Conservation (phyloP, 2,329 filamentous ascomycete genomes). For the Aspergillus terreus region DNA sequence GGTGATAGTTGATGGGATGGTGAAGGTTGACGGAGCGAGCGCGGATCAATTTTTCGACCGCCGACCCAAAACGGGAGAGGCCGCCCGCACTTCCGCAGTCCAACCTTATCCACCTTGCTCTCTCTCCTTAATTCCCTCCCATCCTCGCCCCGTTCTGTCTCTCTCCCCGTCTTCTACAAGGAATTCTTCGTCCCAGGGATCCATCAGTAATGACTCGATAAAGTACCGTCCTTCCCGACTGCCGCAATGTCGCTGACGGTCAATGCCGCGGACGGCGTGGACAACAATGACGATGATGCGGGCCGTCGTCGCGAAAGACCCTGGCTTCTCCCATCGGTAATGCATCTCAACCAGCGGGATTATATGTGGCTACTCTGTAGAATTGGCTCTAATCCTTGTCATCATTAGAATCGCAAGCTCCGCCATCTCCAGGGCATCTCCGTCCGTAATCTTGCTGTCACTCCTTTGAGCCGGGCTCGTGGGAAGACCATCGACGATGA, state of each 20-base stretch:
- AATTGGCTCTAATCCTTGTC: not conserved
- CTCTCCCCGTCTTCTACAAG: no score
- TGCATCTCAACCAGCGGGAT: not conserved
- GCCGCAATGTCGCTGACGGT: conserved; percentile 19
- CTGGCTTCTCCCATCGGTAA: conserved; percentile 52
- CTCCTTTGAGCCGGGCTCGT: conserved; percentile 48
- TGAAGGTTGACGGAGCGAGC: conserved; percentile 17
- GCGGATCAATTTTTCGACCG: conserved; percentile 35
- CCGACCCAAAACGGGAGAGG: conserved; percentile 16
- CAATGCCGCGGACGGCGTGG: conserved; percentile 12
- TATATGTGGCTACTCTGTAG: not conserved
- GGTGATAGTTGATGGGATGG: conserved; percentile 13
- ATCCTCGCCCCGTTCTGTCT: not conserved
- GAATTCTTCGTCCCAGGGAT: not conserved
- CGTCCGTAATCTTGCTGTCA: conserved; percentile 77
- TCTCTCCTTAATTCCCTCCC: not conserved
- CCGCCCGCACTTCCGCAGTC: conserved; percentile 9
- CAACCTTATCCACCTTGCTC: not conserved
- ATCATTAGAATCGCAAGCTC: conserved; percentile 71
- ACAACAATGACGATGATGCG: conserved; percentile 25
- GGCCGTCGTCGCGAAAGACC: conserved; percentile 42
- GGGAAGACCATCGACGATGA: conserved; percentile 71
- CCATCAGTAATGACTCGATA: conserved; percentile 16
- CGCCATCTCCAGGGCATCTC: conserved; percentile 85
- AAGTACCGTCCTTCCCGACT: conserved; percentile 4